phyloP scores from a whole-genome alignment of 2,329 filamentous ascomycete genomes.

The Colletotrichum tanaceti region DNA sequence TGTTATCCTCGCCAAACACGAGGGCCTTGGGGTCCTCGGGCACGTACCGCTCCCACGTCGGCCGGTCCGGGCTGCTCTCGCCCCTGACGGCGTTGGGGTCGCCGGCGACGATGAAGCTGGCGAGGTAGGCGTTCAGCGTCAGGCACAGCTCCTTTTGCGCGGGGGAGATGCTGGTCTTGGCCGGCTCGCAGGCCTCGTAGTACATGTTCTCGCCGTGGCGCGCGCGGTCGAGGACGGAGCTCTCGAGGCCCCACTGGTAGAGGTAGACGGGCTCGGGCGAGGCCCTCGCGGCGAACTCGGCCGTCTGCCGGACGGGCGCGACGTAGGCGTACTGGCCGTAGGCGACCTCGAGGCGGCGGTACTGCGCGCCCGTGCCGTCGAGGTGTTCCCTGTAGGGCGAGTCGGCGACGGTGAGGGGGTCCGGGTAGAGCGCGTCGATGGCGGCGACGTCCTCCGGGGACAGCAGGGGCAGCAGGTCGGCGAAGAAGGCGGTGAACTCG shows the following conservation, averaged over 20 bases:
- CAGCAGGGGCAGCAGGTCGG: constrained; percentile 68
- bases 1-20: constrained; percentile 70
- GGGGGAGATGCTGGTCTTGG: constrained; percentile 57
- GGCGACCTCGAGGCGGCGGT: constrained; percentile 67
- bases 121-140: constrained; percentile 55
- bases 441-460: constrained; percentile 61
- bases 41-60: constrained; percentile 46
- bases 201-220: constrained; percentile 60
- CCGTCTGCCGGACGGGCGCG: constrained; percentile 72
- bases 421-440: constrained; percentile 70
- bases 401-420: constrained; percentile 46
- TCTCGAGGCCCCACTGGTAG: constrained; percentile 69
- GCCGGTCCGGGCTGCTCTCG: constrained; percentile 51
- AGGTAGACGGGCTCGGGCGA: constrained; percentile 50
- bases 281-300: constrained; percentile 56
- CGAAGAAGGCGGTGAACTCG: constrained; percentile 66
- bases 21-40: constrained; percentile 52
- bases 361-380: constrained; percentile 61
- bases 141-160: constrained; percentile 50
- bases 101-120: constrained; percentile 49
- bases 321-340: constrained; percentile 75
- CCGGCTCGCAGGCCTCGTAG: constrained; percentile 43
- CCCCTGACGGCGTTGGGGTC: constrained; percentile 30
- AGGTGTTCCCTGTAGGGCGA: constrained; percentile 32
- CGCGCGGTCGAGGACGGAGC: constrained; percentile 50